Base-by-base conservation (phyloP, 495 filamentous ascomycete species). In the Patellaria atrata region DNA sequence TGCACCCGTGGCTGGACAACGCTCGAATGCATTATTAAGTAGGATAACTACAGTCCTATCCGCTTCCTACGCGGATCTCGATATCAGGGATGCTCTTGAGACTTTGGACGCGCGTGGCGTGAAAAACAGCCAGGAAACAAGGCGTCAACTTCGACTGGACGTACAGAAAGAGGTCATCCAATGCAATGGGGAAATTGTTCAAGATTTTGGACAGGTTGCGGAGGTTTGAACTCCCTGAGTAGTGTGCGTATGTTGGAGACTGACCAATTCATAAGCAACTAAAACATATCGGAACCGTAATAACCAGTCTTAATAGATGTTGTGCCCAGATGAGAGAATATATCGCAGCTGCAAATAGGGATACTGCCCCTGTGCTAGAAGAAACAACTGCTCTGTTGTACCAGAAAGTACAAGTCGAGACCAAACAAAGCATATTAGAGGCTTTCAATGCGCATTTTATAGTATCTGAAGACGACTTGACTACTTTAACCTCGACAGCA, bases 91-190 rank as follows among this genome's bases (percentile, higher is more conserved):
- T 61, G 78, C 84, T 22, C 64, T 99, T 21, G 62, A 67, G 33
- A 72, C 81, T 0, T 61, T 96, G 10, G 86, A 93, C 53, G 61
- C 71, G 20, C 63, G 76, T 15, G 70, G 70, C 1, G 54, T 83
- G 10, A 61, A 71, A 25, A 94, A 94, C 50, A 84, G 71, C 5
- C 62, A 78, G 5, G 82, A 91, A 41, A 78, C 78, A 13, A 67
- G 89, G 8, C 72, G 89, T 20, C 75, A 79, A 43, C 57, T 96
- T 9, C 71, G 84, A 20, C 58, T 92, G 1, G 79, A 93, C 56
- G 67, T 91, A 2, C 85, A 96, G 55, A 85, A 81, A 47, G 85
- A 96, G 54, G 79, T 94, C 21, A 82, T 94, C 28, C 73, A 87
- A 39, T 82, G 82, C 58, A 94, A 96, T 74, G 85, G 77, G 21